These are phyloP conservation scores for Thalassiosira mediterranea DNA, from an alignment of 352 stramenopile genomes.

Conservation along the genomic window DNA sequence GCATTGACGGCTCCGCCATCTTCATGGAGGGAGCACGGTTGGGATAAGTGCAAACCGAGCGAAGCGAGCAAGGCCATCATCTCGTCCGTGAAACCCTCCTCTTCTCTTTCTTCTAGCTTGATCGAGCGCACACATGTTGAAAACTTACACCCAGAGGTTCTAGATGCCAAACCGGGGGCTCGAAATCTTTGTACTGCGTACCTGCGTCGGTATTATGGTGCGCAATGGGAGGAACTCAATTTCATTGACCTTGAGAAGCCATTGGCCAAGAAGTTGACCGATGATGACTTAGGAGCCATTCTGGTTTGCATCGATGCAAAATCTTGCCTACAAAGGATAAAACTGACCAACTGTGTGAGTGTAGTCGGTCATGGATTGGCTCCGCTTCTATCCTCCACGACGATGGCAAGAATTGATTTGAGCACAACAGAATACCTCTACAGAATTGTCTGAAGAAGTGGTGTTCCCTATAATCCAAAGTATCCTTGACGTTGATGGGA, in stretches of 20 bases:
- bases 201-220: background rate
- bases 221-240: conserved; percentile 4
- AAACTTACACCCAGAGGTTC: background rate
- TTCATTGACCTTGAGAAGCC: background rate
- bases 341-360: conserved; percentile 7
- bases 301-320: conserved; percentile 12
- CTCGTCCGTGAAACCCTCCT: background rate
- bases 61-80: background rate
- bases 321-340: background rate
- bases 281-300: conserved; percentile 13
- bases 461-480: no score
- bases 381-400: background rate
- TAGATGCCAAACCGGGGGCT: background rate
- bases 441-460: no score
- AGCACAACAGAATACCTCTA: no score
- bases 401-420: background rate
- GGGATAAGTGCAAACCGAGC: background rate
- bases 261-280: conserved; percentile 1
- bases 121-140: background rate
- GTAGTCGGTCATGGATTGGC: conserved; percentile 3
- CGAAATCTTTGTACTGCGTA: no score
- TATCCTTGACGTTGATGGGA: no score
- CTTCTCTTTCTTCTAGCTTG: no score
- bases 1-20: background rate
- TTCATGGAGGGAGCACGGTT: background rate